Percentiles rank a stretch among this genome's conserved stretches.
Evolutionary conservation across 495 filamentous ascomycete species (phyloP).

Genomic region (Neurospora sp.): DNA sequence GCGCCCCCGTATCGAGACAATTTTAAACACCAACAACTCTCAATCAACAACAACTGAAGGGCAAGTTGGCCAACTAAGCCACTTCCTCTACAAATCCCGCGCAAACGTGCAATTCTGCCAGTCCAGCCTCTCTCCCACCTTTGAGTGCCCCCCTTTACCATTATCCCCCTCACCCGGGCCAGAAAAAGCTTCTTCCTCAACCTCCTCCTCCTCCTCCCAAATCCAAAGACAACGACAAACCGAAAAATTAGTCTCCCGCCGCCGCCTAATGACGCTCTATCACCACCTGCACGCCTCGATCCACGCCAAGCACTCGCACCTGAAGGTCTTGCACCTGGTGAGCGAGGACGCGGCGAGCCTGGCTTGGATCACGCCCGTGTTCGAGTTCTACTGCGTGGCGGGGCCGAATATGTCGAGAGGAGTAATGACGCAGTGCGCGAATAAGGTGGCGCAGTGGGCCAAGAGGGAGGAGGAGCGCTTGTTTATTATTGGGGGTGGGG

Average conservation of each 20-base stretch:
- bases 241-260: constrained; percentile 42
- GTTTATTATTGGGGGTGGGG: constrained; percentile 91
- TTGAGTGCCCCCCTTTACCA: constrained; percentile 15
- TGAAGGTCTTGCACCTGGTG: constrained; percentile 77
- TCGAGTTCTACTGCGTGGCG: constrained; percentile 93
- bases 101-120: constrained; percentile 93
- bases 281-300: constrained; percentile 72
- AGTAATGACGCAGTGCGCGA: constrained; percentile 74
- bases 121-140: constrained; percentile 70
- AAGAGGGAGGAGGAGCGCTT: constrained; percentile 82
- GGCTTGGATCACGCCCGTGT: constrained; percentile 81
- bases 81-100: constrained; percentile 91
- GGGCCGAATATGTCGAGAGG: constrained; percentile 65
- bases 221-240: constrained; percentile 17
- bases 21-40: constrained; percentile 19
- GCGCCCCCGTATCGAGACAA: constrained; percentile 55
- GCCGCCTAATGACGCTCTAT: constrained; percentile 77
- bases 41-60: neutral
- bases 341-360: constrained; percentile 64
- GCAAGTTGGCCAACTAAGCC: constrained; percentile 45
- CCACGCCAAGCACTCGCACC: constrained; percentile 68
- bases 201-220: too few species aligned
- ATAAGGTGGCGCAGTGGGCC: constrained; percentile 80
- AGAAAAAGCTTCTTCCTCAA: neutral
- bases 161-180: neutral